Evolutionary conservation across 768 basidiomycete genomes (phyloP), one percentile per base, ranked within the genome.

Genomic region (Heimioporus sp.): DNA sequence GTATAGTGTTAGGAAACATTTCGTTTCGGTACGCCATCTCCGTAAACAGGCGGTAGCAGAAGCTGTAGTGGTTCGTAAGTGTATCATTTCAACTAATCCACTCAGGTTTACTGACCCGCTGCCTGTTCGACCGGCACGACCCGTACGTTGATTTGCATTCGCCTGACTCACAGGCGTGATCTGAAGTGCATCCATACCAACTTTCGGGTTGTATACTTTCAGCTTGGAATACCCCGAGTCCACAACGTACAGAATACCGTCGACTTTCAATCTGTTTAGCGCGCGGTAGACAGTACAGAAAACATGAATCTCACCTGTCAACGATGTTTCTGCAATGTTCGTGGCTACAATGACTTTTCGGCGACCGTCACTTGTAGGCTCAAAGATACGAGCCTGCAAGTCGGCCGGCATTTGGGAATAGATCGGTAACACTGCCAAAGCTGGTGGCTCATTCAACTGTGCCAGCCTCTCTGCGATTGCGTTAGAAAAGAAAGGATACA

Each of bases 341-440:
- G 96, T 99, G 1, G 97, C 97, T 1, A 98, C 95, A 56, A 99
- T 94, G 49, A 96, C 93, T 72, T 99, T 99, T 48, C 97, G 77
- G 42, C 97, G 79, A 3, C 97, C 97, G 69, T 99, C 97, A 20
- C 81, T 76, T 0, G 97, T 98, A 9, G 96, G 85, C 52, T 94
- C 89, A 62, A 98, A 98, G 54, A 99, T 99, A 69, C 93, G 96
- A 20, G 97, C 96, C 67, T 99, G 97, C 35, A 99, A 73, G 73
- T 98, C 97, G 7, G 97, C 97, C 10, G 97, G 97, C 97, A 98
- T 98, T 66, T 98, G 96, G 4, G 97, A 98, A 71, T 99, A 98
- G 56, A 98, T 99, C 7, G 97, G 97, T 30, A 99, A 75, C n/a
- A 98, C 85, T 1, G 94, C 86, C 21, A 98, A 73, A 3, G 87